phyloP scores from a whole-genome alignment of 768 basidiomycete species.

The Dioszegia aurantiaca region DNA sequence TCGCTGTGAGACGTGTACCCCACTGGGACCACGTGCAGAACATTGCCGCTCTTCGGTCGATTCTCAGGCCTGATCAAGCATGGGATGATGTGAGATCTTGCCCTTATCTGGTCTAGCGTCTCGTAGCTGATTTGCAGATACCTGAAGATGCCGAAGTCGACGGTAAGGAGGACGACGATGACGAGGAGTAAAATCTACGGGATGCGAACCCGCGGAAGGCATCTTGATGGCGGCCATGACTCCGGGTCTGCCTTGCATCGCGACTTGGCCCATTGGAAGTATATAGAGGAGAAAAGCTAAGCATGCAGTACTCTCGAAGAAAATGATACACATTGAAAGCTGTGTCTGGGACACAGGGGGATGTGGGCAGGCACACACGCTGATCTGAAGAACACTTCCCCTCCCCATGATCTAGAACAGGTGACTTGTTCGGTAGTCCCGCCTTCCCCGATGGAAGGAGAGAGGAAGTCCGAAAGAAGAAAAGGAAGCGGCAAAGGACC shows the following conservation, averaged over 20 bases:
- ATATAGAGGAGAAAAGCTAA: too few species aligned
- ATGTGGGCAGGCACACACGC: neutral
- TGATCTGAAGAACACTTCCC: too few species aligned
- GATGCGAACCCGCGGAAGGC: too few species aligned
- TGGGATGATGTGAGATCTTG: constrained; percentile 14
- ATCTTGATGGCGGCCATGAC: too few species aligned
- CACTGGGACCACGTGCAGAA: constrained; percentile 17
- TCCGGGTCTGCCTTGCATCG: too few species aligned
- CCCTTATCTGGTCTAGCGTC: neutral
- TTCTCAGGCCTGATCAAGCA: constrained; percentile 7
- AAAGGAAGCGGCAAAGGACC: constrained; percentile 12
- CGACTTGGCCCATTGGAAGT: too few species aligned
- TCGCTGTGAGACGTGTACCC: constrained; percentile 2
- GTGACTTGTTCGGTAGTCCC: neutral
- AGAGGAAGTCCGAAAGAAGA: neutral
- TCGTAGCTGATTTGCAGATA: neutral
- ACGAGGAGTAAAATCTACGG: neutral
- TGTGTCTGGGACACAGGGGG: too few species aligned
- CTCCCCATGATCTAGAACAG: neutral
- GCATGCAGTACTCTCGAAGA: too few species aligned
- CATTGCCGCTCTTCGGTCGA: constrained; percentile 6
- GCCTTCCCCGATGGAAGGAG: too few species aligned
- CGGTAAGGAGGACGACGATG: constrained; percentile 1
- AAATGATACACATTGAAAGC: neutral
- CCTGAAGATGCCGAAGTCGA: neutral